phyloP scores from a whole-genome alignment of 1,139 yeast species.

The Saccharomyces pastorianus region DNA sequence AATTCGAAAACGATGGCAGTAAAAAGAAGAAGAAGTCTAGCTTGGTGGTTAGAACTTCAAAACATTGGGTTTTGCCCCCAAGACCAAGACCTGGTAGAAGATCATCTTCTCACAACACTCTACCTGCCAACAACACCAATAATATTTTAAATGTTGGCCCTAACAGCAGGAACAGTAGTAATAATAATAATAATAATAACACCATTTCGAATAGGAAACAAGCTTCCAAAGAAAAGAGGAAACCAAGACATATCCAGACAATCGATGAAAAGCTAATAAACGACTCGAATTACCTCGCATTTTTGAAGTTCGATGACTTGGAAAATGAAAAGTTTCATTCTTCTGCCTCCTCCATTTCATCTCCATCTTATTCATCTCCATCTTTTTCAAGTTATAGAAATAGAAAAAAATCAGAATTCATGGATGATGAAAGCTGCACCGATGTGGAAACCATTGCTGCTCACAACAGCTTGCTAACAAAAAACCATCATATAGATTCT shows the following conservation, averaged over 20 bases:
- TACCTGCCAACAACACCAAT: neutral
- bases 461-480: neutral
- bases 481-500: neutral
- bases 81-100: constrained; percentile 46
- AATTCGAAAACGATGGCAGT: neutral
- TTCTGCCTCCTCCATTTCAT: neutral
- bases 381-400: neutral
- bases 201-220: neutral
- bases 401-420: neutral
- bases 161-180: neutral
- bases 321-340: constrained; percentile 10
- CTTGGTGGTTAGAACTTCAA: constrained; percentile 25
- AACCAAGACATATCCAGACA: neutral
- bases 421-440: constrained; percentile 1
- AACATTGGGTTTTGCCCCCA: constrained; percentile 35
- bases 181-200: neutral
- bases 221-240: constrained; percentile 1
- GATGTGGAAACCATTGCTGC: neutral
- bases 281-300: constrained; percentile 14
- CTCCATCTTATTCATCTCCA: neutral
- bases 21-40: constrained; percentile 4
- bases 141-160: neutral
- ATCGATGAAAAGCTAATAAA: neutral
- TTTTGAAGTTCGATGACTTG: constrained; percentile 28
- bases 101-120: constrained; percentile 13